These are phyloP conservation scores for Fusarium odoratissimum DNA, from an alignment of 2,329 filamentous ascomycete genomes.

Conservation along the genomic window DNA sequence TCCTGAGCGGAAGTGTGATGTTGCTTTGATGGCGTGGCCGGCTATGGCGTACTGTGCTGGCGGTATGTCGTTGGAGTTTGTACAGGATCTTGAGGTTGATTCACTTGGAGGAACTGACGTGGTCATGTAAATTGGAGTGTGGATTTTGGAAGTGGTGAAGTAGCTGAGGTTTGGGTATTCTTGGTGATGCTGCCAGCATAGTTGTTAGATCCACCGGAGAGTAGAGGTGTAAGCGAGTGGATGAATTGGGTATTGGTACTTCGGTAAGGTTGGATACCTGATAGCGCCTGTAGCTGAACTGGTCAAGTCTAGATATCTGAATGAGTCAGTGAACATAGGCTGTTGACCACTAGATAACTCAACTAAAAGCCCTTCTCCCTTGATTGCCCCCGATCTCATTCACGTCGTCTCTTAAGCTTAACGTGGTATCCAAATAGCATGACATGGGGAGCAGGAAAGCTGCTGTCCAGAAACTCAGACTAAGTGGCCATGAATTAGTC, in stretches of 20 bases:
- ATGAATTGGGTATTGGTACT: background rate
- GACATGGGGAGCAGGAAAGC: too few species aligned
- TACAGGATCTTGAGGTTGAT: background rate
- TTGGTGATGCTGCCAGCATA: background rate
- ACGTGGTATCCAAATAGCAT: too few species aligned
- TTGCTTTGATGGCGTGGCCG: background rate
- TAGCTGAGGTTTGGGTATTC: background rate
- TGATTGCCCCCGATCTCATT: rapidly evolving
- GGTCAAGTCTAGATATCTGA: rapidly evolving
- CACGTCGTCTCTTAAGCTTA: background rate
- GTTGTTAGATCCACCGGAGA: background rate
- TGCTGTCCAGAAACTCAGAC: too few species aligned
- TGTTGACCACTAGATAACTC: background rate
- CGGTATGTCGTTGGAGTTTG: background rate
- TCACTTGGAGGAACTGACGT: background rate
- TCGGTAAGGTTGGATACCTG: background rate
- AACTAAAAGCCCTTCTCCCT: rapidly evolving
- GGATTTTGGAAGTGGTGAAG: rapidly evolving
- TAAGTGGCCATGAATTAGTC: too few species aligned
- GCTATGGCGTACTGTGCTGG: background rate
- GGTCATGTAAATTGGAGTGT: rapidly evolving
- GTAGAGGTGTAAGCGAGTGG: background rate
- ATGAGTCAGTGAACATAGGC: background rate
- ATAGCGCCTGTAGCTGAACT: background rate
- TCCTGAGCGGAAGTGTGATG: background rate